Evolutionary conservation across 2,329 filamentous ascomycete genomes (phyloP).

Genomic region (Exophiala viscosa): DNA sequence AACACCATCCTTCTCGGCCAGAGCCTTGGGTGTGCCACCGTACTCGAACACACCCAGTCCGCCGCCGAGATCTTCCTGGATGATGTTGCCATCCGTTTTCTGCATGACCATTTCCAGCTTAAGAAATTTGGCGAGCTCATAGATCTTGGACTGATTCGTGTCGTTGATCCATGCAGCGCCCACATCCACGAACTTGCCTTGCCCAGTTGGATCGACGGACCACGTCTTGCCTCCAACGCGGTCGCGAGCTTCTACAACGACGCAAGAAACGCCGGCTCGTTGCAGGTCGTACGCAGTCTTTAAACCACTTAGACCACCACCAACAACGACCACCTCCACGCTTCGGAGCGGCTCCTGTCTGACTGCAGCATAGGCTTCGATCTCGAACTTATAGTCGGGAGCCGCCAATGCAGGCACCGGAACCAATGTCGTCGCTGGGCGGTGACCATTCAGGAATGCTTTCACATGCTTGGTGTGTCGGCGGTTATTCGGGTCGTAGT

Average conservation of each 20-base stretch:
- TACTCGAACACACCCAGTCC: slow-evolving; percentile 23
- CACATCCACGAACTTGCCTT: slow-evolving; percentile 43
- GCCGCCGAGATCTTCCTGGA: slow-evolving; percentile 38
- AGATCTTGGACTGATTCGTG: slow-evolving; percentile 49
- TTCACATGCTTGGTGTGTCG: slow-evolving; percentile 39
- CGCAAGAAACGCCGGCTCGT: slow-evolving; percentile 33
- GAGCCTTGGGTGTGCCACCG: slow-evolving; percentile 17
- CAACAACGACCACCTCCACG: slow-evolving; percentile 38
- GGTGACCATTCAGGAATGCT: slow-evolving; percentile 38
- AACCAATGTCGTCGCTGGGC: slow-evolving; percentile 43
- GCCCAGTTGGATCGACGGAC: slow-evolving; percentile 27
- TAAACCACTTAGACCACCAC: slow-evolving; percentile 40
- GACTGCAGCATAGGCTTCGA: slow-evolving; percentile 57
- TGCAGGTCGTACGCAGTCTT: slow-evolving; percentile 34
- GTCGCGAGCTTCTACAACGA: slow-evolving; percentile 42
- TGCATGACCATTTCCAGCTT: slow-evolving; percentile 48
- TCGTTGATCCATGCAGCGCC: slow-evolving; percentile 62
- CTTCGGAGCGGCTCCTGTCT: slow-evolving; percentile 44
- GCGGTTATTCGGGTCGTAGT: slow-evolving; percentile 39
- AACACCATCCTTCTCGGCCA: slow-evolving; percentile 14
- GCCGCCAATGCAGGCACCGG: slow-evolving; percentile 41
- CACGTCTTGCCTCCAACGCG: slow-evolving; percentile 44
- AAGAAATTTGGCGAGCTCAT: slow-evolving; percentile 32
- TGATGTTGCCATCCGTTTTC: slow-evolving; percentile 44
- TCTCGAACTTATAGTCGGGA: slow-evolving; percentile 42